These are phyloP conservation scores for Dipteronia dyeriana DNA, from an alignment of 345 rosid species.

Conservation along the genomic window DNA sequence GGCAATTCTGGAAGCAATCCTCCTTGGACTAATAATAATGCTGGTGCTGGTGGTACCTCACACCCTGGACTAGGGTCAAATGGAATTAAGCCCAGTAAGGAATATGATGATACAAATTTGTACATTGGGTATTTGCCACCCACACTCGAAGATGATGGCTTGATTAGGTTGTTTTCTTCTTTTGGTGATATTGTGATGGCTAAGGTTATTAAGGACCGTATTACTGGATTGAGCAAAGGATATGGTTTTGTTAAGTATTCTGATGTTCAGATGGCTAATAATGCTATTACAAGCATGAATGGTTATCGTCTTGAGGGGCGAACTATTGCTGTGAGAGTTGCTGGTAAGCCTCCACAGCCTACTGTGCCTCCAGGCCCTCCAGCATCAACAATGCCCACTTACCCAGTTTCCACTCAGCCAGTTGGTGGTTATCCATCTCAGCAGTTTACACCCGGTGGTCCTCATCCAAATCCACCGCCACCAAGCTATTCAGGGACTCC, in stretches of 20 bases:
- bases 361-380: conserved; percentile 80
- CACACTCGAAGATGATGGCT: conserved; percentile 80
- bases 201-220: conserved; percentile 89
- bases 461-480: conserved; percentile 57
- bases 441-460: conserved; percentile 73
- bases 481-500: conserved; percentile 56
- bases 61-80: conserved; percentile 88
- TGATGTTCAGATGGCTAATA: conserved; percentile 84
- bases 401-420: conserved; percentile 63
- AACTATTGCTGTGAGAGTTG: conserved; percentile 92
- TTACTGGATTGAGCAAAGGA: conserved; percentile 79
- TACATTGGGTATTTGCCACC: conserved; percentile 95
- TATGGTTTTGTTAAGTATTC: conserved; percentile 96
- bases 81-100: conserved; percentile 64
- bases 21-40: conserved; percentile 80
- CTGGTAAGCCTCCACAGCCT: conserved; percentile 92
- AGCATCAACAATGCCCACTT: conserved; percentile 53
- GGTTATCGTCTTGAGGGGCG: conserved; percentile 85
- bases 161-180: conserved; percentile 77
- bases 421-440: conserved; percentile 80
- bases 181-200: conserved; percentile 98
- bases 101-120: conserved; percentile 85
- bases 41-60: conserved; percentile 52
- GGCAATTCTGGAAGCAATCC: conserved; percentile 77
- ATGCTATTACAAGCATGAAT: conserved; percentile 81